Evolutionary conservation across 2,329 filamentous ascomycete genomes (phyloP), one percentile per base, ranked within the genome.

Genomic region (Cryphonectria radicalis): DNA sequence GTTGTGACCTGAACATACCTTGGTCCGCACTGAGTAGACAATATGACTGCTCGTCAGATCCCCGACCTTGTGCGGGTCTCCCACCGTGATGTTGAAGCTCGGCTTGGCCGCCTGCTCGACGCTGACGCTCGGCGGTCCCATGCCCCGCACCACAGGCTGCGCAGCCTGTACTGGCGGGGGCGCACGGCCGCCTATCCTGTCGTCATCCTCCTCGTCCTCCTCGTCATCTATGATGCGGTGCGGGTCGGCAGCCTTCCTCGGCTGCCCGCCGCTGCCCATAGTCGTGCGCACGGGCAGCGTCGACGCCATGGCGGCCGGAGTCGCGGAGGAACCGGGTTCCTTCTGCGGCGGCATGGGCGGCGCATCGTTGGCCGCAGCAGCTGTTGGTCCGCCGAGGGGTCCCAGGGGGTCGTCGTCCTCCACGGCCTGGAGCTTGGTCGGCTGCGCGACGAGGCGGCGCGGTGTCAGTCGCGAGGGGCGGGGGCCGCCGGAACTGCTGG

Each of bases 41-140:
- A 97, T 99, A 81, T 99, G 96, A 74, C 95, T 97, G 81, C 93
- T 97, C 11, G 96, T 98, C 80, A 98, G 82, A 82, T 98, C 96
- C 72, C 96, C 96, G 75, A 99, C 95, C 84, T 98, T 99, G 83
- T 98, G 95, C 69, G 96, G 96, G 82, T 99, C 96, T 71, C 96
- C 96, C 32, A 99, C 96, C 3, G 88, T 90, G 77, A 99, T 98
- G 66, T 93, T 85, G 81, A 98, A 99, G 59, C 86, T 92, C 6
- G 96, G 96, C 82, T 97, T 97, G 42, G 95, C 91, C 63, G 96
- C 96, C 83, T 97, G 93, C 81, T 98, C 95, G 70, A 98, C 85
- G 80, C 92, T 97, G 75, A 98, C 89, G 79, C 95, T 97, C 25
- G 95, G 94, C 78, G 85, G 90, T 75, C 79, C 88, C 78, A 82